phyloP scores from a whole-genome alignment of 192 early-diverging fungal genomes.

The Rhizoclosmatium sp. region DNA sequence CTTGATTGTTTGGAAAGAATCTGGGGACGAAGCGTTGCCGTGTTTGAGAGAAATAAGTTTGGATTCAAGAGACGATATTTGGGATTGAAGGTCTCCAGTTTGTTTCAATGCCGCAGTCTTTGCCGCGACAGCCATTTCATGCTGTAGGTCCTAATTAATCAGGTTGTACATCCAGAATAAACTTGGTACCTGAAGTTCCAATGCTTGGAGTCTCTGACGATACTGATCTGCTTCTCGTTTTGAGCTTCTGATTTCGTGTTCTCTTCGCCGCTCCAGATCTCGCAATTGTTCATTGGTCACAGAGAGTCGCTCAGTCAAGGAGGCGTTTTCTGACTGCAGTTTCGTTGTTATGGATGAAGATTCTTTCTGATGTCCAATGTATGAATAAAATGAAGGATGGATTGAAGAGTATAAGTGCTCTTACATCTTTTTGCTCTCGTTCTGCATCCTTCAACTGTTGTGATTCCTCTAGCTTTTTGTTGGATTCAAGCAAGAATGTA shows the following conservation, averaged over 20 bases:
- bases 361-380: neutral
- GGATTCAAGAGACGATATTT: neutral
- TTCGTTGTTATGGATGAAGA: neutral
- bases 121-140: neutral
- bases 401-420: neutral
- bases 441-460: neutral
- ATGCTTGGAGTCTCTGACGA: neutral
- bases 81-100: neutral
- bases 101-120: conserved; percentile 16
- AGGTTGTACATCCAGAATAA: neutral
- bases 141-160: neutral
- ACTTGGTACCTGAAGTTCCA: neutral
- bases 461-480: neutral
- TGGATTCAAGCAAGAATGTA: neutral
- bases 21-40: conserved; percentile 64
- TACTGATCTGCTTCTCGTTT: neutral
- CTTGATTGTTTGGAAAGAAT: conserved; percentile 60
- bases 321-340: conserved; percentile 1
- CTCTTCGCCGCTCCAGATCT: neutral
- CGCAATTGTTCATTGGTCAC: neutral
- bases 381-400: neutral
- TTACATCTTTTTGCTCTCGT: conserved; percentile 1
- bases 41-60: conserved; percentile 3
- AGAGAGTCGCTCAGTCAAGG: conserved; percentile 3
- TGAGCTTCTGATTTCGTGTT: neutral